Conservation (phyloP, 179 eudicot genomes). For the Silene noctiflora region DNA sequence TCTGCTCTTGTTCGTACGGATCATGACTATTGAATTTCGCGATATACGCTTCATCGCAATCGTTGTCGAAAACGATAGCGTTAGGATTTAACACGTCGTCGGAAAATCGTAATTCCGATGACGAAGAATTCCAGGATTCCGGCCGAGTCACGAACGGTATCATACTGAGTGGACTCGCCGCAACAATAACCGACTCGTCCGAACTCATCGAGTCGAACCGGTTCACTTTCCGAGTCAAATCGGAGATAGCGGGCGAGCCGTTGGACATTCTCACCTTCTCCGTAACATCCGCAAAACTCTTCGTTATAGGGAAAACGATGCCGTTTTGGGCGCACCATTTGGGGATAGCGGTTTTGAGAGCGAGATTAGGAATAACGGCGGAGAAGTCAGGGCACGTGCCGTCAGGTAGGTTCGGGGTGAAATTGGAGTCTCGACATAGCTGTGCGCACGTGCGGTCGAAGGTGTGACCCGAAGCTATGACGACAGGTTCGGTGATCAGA, state of each 20-base stretch:
- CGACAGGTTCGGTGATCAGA: slow-evolving; percentile 67
- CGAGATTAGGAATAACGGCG: slow-evolving; percentile 51
- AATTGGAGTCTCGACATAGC: slow-evolving; percentile 44
- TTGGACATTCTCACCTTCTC: slow-evolving; percentile 21
- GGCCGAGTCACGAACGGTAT: background rate
- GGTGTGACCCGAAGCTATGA: slow-evolving; percentile 70
- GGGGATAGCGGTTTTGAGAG: slow-evolving; percentile 52
- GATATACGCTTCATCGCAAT: slow-evolving; percentile 38
- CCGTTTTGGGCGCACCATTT: slow-evolving; percentile 57
- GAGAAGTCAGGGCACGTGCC: slow-evolving; percentile 54
- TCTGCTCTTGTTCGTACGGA: slow-evolving; percentile 57
- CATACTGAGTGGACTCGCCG: background rate
- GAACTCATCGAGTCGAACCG: background rate
- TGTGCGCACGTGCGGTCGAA: slow-evolving; percentile 57
- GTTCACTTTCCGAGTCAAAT: background rate
- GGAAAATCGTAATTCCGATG: background rate
- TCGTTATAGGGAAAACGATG: slow-evolving; percentile 24
- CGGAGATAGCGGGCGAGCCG: background rate
- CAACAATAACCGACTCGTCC: background rate
- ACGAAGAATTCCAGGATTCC: background rate
- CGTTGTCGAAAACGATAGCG: slow-evolving; percentile 6
- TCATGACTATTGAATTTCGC: slow-evolving; percentile 46
- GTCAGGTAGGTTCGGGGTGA: slow-evolving; percentile 47
- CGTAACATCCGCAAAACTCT: slow-evolving; percentile 35
- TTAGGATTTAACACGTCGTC: background rate